Conservation (phyloP, 768 basidiomycete genomes). For the Collybiopsis confluens region DNA sequence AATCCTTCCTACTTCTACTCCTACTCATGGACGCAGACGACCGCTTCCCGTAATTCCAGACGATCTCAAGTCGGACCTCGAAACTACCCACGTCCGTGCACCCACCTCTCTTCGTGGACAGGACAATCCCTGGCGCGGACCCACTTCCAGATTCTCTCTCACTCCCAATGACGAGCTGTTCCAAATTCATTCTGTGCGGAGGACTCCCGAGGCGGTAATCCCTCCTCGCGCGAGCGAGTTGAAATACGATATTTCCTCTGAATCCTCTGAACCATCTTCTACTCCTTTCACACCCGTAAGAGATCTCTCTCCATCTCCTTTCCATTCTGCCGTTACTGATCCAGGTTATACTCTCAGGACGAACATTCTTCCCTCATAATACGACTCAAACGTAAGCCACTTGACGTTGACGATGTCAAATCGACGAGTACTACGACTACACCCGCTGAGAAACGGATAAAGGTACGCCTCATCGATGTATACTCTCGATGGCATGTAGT, state of each 20-base stretch:
- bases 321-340: background rate
- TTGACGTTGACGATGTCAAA: slow-evolving; percentile 18
- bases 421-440: background rate
- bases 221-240: slow-evolving; percentile 22
- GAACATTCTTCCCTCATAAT: slow-evolving; percentile 19
- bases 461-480: slow-evolving; percentile 18
- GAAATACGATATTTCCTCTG: slow-evolving; percentile 12
- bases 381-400: slow-evolving; percentile 34
- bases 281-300: slow-evolving; percentile 27
- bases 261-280: slow-evolving; percentile 13
- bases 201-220: background rate
- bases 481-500: background rate
- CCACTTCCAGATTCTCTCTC: slow-evolving; percentile 6
- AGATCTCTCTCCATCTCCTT: background rate
- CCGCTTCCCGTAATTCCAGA: background rate
- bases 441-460: slow-evolving; percentile 34
- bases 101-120: slow-evolving; percentile 4
- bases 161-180: slow-evolving; percentile 1
- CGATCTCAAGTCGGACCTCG: background rate
- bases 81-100: background rate
- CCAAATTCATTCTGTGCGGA: background rate
- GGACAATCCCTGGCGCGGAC: background rate
- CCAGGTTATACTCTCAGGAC: slow-evolving; percentile 2
- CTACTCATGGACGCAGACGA: background rate
- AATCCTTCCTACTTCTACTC: background rate